Percentiles rank a stretch among this genome's conserved stretches.
phyloP scores from a whole-genome alignment of 2,329 filamentous ascomycete genomes.

The Colletotrichum falcatum region DNA sequence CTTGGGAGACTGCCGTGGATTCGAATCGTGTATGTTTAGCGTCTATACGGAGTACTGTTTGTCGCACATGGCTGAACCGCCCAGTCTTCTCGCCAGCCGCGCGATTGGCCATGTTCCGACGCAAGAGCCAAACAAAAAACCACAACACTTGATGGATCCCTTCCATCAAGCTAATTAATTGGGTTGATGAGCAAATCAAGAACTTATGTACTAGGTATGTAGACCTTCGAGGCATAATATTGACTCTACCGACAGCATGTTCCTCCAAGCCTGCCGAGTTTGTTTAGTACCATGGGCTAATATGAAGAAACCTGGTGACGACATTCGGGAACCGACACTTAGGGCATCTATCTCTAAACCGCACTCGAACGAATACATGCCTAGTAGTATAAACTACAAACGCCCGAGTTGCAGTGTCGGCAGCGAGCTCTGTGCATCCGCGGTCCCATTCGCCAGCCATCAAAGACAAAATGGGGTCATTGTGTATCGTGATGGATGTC shows the following conservation, averaged over 20 bases:
- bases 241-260: background rate
- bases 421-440: background rate
- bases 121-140: slow-evolving; percentile 1
- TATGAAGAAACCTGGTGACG: background rate
- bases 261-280: background rate
- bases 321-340: background rate
- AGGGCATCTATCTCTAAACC: background rate
- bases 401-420: background rate
- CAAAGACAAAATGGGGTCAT: background rate
- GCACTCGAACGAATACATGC: background rate
- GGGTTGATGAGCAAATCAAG: background rate
- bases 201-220: background rate
- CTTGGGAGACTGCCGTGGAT: background rate
- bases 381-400: background rate
- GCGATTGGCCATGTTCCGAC: slow-evolving; percentile 5
- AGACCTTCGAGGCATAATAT: background rate
- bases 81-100: background rate
- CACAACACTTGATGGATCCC: background rate
- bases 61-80: background rate
- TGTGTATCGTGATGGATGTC: background rate
- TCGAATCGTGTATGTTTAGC: background rate
- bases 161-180: background rate
- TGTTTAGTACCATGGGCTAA: background rate
- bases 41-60: too few relatives aligned
- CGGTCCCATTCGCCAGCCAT: background rate